Base-by-base conservation (phyloP, 768 basidiomycete species). In the Cytidiella melzeri region DNA sequence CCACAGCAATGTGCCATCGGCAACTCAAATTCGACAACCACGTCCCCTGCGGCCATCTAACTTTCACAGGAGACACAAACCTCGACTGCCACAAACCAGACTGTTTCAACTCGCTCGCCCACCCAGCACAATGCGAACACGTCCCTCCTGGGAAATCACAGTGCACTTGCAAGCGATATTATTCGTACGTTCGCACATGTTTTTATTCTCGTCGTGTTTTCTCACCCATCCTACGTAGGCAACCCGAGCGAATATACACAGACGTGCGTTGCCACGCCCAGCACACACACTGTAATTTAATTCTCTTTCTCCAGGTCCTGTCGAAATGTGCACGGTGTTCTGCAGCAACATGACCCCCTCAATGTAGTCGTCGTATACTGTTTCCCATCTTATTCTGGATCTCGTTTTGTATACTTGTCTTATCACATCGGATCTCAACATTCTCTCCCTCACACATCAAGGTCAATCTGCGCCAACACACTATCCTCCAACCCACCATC, bases 1-100 rank as follows among this genome's bases (percentile, higher is more conserved):
- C 40, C 24, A 19, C 50, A 43, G 54, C 61, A 57, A 87, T 87
- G 84, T 87, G 84, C 69, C 77, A 80, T 64, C 75, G 81, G 55
- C 70, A 68, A 45, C 75, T 86, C 58, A 70, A 66, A 55, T 77
- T 84, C 64, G 65, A 62, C 49, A 73, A 69, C 58, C 75, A 71
- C 55, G 62, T 59, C 26, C 63, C 36, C n/a, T 87, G 85, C 67
- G 69, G 69, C n/a, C 83, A 85, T 62, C 66, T 74, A 57, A 68
- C 69, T 12, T 77, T 73, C 58, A 67, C 61, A 51, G 61, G 64
- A 48, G 70, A 80, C 47, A 41, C 46, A 40, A n/a, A 67, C 59
- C 45, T 75, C 66, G 86, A 87, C 67, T 87, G 86, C 60, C 50
- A 40, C n/a, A 57, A 61, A 28, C 27, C 42, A 7, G 26, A 48